phyloP scores from a whole-genome alignment of 163 green algal species.

The Chlamydomonas reinhardtii region DNA sequence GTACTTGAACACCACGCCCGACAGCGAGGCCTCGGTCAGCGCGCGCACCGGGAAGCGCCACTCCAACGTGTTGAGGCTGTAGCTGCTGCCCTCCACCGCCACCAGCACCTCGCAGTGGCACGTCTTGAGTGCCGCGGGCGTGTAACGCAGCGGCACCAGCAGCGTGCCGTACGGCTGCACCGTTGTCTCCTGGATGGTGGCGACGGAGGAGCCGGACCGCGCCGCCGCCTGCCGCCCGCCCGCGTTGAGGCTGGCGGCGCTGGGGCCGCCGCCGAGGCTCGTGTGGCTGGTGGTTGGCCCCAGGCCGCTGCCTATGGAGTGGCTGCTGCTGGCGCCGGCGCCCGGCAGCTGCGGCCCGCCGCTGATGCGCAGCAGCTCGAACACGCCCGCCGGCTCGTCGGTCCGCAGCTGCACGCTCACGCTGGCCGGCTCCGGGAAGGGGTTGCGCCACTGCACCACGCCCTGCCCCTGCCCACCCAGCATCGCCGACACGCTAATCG shows the following conservation, averaged over 20 bases:
- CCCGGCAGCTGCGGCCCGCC: slow-evolving; percentile 2
- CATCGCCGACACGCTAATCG: slow-evolving; percentile 35
- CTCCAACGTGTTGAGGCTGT: slow-evolving; percentile 49
- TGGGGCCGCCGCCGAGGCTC: not conserved
- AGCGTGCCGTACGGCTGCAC: slow-evolving; percentile 45
- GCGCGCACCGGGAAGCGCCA: slow-evolving; percentile 56
- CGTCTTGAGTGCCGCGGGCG: slow-evolving; percentile 32
- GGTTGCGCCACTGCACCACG: slow-evolving; percentile 56
- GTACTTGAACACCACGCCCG: slow-evolving; percentile 49
- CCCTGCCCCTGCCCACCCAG: slow-evolving; percentile 40
- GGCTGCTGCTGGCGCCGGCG: not conserved
- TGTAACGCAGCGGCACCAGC: slow-evolving; percentile 39
- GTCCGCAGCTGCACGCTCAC: slow-evolving; percentile 45
- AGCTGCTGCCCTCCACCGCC: slow-evolving; percentile 48
- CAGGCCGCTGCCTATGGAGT: not conserved
- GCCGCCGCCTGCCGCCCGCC: not conserved
- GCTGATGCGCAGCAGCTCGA: slow-evolving; percentile 45
- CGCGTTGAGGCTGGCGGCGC: not conserved
- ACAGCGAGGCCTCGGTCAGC: slow-evolving; percentile 37
- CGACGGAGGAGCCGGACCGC: not conserved
- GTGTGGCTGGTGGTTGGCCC: not conserved
- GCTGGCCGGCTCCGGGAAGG: slow-evolving; percentile 48
- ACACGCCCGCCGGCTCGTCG: slow-evolving; percentile 48
- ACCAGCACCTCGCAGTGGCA: slow-evolving; percentile 42
- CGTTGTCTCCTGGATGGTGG: not conserved